These are phyloP conservation scores for Aspergillus sparsus DNA, from an alignment of 495 filamentous ascomycete genomes.

Conservation along the genomic window DNA sequence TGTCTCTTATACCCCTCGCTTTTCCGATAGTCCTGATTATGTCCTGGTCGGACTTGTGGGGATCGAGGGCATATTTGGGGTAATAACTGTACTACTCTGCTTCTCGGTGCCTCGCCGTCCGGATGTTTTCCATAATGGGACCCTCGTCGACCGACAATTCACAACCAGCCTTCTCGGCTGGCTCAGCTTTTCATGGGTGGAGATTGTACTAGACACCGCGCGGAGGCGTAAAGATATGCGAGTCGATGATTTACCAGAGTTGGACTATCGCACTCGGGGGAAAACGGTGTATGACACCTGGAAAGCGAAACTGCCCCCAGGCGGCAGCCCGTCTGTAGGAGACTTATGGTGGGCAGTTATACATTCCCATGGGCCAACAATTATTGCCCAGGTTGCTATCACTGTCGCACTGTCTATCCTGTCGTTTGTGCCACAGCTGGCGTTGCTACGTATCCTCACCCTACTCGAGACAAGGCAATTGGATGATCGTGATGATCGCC, in stretches of 20 bases:
- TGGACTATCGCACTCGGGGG: slow-evolving; percentile 31
- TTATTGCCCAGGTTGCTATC: too few species aligned
- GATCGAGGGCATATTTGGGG: slow-evolving; percentile 28
- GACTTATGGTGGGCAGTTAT: too few species aligned
- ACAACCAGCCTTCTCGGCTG: slow-evolving; percentile 61
- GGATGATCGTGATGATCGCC: too few species aligned
- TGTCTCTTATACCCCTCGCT: slow-evolving; percentile 25
- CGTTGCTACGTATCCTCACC: too few species aligned
- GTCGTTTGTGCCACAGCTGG: too few species aligned
- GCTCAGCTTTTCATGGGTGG: slow-evolving; percentile 66
- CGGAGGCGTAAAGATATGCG: slow-evolving; percentile 57
- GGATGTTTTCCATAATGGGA: slow-evolving; percentile 57
- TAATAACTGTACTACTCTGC: slow-evolving; percentile 34
- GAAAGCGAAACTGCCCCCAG: slow-evolving; percentile 28
- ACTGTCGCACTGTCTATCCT: too few species aligned
- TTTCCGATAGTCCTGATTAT: slow-evolving; percentile 8
- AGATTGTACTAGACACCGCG: slow-evolving; percentile 52
- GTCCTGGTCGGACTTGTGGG: slow-evolving; percentile 25
- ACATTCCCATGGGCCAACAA: too few species aligned
- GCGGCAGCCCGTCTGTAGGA: too few species aligned
- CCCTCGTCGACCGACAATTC: slow-evolving; percentile 62
- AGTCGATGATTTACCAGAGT: slow-evolving; percentile 58
- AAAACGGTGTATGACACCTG: slow-evolving; percentile 25
- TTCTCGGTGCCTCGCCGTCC: slow-evolving; percentile 65
- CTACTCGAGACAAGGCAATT: too few species aligned